These are phyloP conservation scores for Flaveria robusta DNA, from an alignment of 129 eudicot genomes.

Conservation along the genomic window DNA sequence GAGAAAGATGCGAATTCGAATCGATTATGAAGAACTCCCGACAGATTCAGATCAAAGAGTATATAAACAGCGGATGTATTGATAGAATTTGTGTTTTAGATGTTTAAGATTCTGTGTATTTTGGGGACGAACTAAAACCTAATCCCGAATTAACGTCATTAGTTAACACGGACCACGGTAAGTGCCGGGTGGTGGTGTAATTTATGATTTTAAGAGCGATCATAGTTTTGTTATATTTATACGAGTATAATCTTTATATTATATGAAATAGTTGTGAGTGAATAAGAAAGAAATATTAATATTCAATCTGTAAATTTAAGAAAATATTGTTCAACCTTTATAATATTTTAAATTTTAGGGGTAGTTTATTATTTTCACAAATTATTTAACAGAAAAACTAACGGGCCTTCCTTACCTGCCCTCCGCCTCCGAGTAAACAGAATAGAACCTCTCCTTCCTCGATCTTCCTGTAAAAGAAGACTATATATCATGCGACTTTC, in stretches of 20 bases:
- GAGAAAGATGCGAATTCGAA: conserved; percentile 6
- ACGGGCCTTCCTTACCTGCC: conserved; percentile 48
- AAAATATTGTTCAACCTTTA: no score
- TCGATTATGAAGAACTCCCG: conserved; percentile 9
- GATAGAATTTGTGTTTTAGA: conserved; percentile 21
- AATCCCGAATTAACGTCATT: conserved; percentile 12
- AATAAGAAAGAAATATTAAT: no score
- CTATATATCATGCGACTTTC: conserved; percentile 24
- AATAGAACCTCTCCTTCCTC: conserved; percentile 21
- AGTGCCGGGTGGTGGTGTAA: no score
- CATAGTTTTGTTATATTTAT: no score
- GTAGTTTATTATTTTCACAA: no score
- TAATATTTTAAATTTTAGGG: no score
- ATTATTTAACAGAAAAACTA: no score
- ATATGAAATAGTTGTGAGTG: no score
- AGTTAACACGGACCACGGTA: no score
- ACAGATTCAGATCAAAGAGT: conserved; percentile 6
- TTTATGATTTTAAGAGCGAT: no score
- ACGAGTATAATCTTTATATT: no score
- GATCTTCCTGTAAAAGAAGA: conserved; percentile 33
- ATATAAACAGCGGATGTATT: background rate
- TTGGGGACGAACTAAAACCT: conserved; percentile 31
- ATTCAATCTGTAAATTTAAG: no score
- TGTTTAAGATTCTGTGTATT: conserved; percentile 17
- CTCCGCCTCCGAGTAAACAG: conserved; percentile 65